Conservation (phyloP, 2,329 filamentous ascomycete genomes). For the Cercospora sp. region DNA sequence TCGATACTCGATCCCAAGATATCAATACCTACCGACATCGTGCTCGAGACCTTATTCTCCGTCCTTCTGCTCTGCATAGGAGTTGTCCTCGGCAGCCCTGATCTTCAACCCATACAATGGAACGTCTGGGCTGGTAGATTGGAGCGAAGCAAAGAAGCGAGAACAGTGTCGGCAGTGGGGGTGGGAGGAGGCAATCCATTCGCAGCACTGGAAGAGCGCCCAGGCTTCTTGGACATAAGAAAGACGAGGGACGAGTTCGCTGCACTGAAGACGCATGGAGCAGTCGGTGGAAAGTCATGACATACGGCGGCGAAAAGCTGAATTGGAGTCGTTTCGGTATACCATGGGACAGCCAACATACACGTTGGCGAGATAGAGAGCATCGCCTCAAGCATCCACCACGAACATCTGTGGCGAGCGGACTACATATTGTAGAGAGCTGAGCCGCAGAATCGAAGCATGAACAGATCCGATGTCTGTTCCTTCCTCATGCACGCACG, state of each 20-base stretch:
- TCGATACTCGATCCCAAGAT: constrained; percentile 40
- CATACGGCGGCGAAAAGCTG: neutral
- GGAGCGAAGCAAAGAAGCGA: constrained; percentile 63
- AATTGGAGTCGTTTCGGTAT: neutral
- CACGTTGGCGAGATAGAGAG: neutral
- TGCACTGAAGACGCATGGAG: constrained; percentile 61
- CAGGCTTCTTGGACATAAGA: constrained; percentile 85
- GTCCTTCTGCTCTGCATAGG: constrained; percentile 80
- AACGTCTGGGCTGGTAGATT: constrained; percentile 79
- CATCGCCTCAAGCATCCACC: neutral
- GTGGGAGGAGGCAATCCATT: constrained; percentile 82
- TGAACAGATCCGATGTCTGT: neutral
- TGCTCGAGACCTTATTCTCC: constrained; percentile 78
- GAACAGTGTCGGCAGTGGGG: constrained; percentile 60
- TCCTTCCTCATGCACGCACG: constrained; percentile 13
- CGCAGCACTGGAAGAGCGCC: constrained; percentile 71
- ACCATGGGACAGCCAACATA: neutral
- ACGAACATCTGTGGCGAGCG: neutral
- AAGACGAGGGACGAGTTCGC: constrained; percentile 73
- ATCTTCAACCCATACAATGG: constrained; percentile 82
- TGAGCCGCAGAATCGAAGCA: neutral
- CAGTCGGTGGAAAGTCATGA: constrained; percentile 10
- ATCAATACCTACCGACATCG: constrained; percentile 77
- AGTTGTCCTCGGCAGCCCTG: constrained; percentile 74
- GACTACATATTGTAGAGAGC: neutral